Base-by-base conservation (phyloP, 2,329 filamentous ascomycete genomes). In the Xylariaceae sp. region DNA sequence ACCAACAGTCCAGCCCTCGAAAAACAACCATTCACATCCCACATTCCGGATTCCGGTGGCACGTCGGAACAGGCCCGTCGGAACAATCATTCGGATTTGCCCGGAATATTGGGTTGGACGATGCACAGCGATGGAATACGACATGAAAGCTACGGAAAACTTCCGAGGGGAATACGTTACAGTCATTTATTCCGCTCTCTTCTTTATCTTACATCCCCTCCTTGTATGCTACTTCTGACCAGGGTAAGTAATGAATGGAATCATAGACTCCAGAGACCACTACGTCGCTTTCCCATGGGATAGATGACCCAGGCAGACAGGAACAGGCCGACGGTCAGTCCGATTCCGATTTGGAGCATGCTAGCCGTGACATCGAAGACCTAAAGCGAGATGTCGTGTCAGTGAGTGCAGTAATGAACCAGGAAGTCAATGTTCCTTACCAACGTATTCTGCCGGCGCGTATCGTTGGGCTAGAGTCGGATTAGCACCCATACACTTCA, bases 321-420 rank as follows among this genome's bases (percentile, higher is more conserved):
- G 60, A 82, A 83, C 30, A 86, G 66, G 10, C 83, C 83, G 2
- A 85, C 82, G n/a, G 82, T 83, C 60, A 86, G 82, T 42, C 82
- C 82, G 57, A 86, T 84, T 4, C 83, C 81, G 1, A 86, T 80
- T 68, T 86, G 82, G 17, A 86, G 80, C 56, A 86, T 82, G 60
- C 79, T 82, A 45, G 82, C 76, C 34, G 83, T 72, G 3, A 86
- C 80, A 7, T 78, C 80, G 62, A 85, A 83, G 13, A 67, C 63
- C 66, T 67, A 55, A 4, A 39, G 2, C 34, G 8, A 15, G n/a
- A 13, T 47, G 61, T 55, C 60, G 54, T 37, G 23, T 54, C 2
- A 35, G 50, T 11, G 8, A 56, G 30, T 5, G 42, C n/a, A 42
- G n/a, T 1, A 58, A 10, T 8, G 17, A n/a, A 11, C 39, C 3